A percentile compares a stretch with the other conserved stretches of the same genome.
phyloP scores from a whole-genome alignment of 2,329 filamentous ascomycete species.

The Fusarium sp. region DNA sequence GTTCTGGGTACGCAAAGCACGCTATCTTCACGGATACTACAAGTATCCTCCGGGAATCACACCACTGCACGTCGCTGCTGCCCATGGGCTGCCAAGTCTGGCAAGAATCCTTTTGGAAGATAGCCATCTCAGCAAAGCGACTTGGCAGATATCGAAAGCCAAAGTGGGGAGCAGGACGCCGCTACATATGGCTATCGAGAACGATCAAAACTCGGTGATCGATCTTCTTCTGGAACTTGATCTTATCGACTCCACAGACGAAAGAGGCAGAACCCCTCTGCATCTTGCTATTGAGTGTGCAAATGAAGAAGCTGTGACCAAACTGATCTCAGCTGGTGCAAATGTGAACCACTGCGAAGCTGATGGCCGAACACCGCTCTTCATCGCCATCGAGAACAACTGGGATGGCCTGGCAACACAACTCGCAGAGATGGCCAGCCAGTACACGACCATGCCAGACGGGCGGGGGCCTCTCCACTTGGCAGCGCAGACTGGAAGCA shows the following conservation, averaged over 20 bases:
- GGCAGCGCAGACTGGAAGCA: not conserved
- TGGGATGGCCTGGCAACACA: not conserved
- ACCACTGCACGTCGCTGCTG: not conserved
- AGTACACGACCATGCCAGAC: accelerated
- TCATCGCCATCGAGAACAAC: not conserved
- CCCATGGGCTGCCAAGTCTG: accelerated
- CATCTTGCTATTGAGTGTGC: not conserved
- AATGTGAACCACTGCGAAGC: not conserved
- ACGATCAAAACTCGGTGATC: accelerated
- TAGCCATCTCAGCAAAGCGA: accelerated
- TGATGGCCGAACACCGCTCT: not conserved
- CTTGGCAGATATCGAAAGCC: not conserved
- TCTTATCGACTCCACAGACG: not conserved
- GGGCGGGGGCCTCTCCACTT: accelerated
- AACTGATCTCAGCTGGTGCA: not conserved
- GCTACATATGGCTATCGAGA: not conserved
- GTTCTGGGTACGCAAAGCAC: not conserved
- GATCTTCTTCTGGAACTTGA: not conserved
- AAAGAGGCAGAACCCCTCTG: not conserved
- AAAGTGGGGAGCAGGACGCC: not conserved
- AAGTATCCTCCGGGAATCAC: not conserved
- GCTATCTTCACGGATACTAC: not conserved
- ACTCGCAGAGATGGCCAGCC: not conserved
- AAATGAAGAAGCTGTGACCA: accelerated
- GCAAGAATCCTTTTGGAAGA: not conserved